phyloP scores from a whole-genome alignment of 176 grass and related monocot genomes.

The Oryza coarctata region DNA sequence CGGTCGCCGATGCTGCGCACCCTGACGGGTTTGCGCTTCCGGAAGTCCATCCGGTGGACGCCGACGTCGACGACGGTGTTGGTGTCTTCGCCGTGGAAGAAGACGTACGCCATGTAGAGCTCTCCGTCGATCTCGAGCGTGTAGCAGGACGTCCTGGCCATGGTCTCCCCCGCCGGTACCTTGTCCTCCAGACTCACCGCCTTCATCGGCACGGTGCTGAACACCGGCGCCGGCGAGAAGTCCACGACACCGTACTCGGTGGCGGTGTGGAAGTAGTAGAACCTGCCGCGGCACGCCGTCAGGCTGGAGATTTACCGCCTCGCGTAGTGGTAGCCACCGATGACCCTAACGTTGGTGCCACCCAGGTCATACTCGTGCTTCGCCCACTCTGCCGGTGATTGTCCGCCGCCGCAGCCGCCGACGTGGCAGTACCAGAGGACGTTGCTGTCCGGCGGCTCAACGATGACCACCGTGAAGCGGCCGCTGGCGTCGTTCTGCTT shows the following conservation, averaged over 20 bases:
- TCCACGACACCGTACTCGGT: background rate
- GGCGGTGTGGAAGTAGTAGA: background rate
- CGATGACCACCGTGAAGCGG: background rate
- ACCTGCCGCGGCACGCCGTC: background rate
- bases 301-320: background rate
- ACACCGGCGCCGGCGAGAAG: background rate
- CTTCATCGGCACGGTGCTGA: background rate
- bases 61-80: background rate
- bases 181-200: background rate
- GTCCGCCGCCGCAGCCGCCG: background rate
- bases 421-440: conserved; percentile 28
- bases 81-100: background rate
- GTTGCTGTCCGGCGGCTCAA: background rate
- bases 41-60: conserved; percentile 13
- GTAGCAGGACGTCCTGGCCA: background rate
- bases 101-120: background rate
- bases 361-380: background rate
- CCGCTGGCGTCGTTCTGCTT: background rate
- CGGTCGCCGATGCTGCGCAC: background rate
- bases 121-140: background rate
- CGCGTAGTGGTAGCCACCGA: background rate
- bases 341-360: background rate
- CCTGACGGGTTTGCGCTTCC: background rate
- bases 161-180: background rate
- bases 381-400: background rate